Conservation (phyloP, 2,329 filamentous ascomycete species). For the Lachnellula hyalina region DNA sequence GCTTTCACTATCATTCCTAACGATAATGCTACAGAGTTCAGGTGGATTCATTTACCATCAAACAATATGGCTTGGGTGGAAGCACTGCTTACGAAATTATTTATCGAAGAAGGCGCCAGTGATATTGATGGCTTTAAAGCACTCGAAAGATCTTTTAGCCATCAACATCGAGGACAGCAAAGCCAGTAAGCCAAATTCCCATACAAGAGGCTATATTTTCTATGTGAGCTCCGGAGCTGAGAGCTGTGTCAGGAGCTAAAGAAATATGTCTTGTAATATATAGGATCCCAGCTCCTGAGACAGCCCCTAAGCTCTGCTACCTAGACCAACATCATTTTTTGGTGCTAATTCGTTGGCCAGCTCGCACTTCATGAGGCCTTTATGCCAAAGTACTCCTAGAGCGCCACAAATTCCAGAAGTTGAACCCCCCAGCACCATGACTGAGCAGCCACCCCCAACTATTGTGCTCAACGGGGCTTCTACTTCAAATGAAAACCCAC, state of each 20-base stretch:
- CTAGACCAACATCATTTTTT: too few species aligned
- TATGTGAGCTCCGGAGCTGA: too few species aligned
- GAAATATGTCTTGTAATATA: too few species aligned
- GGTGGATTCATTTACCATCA: slow-evolving; percentile 26
- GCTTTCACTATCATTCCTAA: slow-evolving; percentile 19
- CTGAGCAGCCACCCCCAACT: slow-evolving; percentile 13
- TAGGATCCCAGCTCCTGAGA: too few species aligned
- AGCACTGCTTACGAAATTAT: slow-evolving; percentile 22
- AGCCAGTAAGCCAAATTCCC: slow-evolving; percentile 9
- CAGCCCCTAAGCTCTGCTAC: too few species aligned
- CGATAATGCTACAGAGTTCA: slow-evolving; percentile 21
- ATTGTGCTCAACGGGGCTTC: slow-evolving; percentile 21
- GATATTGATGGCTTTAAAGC: slow-evolving; percentile 27
- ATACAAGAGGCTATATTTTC: too few species aligned
- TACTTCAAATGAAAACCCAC: background rate
- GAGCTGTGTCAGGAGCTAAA: too few species aligned
- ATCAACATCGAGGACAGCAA: slow-evolving; percentile 25
- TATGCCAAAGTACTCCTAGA: slow-evolving; percentile 23
- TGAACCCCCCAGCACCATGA: background rate
- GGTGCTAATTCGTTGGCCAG: too few species aligned
- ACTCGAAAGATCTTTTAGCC: slow-evolving; percentile 22
- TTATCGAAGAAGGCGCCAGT: slow-evolving; percentile 24
- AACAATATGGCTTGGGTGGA: slow-evolving; percentile 29
- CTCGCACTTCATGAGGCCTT: slow-evolving; percentile 27
- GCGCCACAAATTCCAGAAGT: slow-evolving; percentile 7